phyloP scores from a whole-genome alignment of 306 rosid species.

The Astragalus glycyphyllos region DNA sequence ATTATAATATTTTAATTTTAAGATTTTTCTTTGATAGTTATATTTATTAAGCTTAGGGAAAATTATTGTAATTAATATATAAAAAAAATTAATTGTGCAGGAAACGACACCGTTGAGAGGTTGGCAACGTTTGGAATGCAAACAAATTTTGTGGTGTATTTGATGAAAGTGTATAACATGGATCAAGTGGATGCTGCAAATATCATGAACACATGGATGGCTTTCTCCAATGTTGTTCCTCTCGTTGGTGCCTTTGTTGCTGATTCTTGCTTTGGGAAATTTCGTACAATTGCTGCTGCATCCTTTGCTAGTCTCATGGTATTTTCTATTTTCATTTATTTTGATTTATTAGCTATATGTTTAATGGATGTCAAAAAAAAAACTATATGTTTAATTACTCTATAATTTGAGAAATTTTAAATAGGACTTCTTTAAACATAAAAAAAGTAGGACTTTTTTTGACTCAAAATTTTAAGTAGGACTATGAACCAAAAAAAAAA shows the following conservation, averaged over 20 bases:
- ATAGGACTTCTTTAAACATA: no score
- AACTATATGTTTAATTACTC: no score
- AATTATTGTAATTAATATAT: no score
- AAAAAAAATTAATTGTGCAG: conserved; percentile 37
- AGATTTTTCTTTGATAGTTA: no score
- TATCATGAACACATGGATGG: conserved; percentile 51
- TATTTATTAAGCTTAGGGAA: background rate
- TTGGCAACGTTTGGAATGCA: conserved; percentile 56
- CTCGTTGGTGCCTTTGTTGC: conserved; percentile 55
- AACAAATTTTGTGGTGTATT: conserved; percentile 56
- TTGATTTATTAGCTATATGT: no score
- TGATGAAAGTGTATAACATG: conserved; percentile 55
- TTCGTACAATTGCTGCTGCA: conserved; percentile 44
- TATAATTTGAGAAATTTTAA: no score
- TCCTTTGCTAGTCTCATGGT: conserved; percentile 55
- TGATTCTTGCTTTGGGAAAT: conserved; percentile 56
- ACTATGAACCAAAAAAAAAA: no score
- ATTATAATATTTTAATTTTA: background rate
- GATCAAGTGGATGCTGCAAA: conserved; percentile 60
- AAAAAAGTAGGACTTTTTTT: no score
- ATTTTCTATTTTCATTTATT: background rate
- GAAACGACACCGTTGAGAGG: conserved; percentile 63
- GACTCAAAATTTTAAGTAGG: no score
- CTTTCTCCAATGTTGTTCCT: conserved; percentile 43
- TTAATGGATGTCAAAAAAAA: no score